Evolutionary conservation across 2,329 filamentous ascomycete species (phyloP), one percentile per base, ranked within the genome.

Genomic region (Phyllosticta paracitricarpa): DNA sequence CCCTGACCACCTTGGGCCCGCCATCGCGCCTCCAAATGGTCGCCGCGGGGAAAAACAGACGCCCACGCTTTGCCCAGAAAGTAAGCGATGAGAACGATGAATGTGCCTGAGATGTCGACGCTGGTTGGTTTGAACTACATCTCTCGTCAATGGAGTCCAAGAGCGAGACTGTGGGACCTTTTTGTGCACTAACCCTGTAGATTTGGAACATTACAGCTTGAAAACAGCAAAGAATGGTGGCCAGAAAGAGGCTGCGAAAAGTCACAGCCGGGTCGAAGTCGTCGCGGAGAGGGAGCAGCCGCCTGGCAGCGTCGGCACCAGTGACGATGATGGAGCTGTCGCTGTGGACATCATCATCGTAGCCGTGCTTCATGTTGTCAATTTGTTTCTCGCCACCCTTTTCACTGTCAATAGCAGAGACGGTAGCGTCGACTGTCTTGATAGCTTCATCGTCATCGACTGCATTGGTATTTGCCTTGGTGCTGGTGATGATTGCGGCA

Each of bases 21-120:
- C 81, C 81, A 84, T 52, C 73, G 69, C 26, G 77, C 74, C 61
- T 81, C 76, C 4, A 75, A 69, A n/a, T 68, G 69, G 58, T 84
- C 82, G 12, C 81, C 81, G 5, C 81, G 80, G 1, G 82, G 81
- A 2, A 83, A 73, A 5, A 79, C 63, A 0, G 67, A 64, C 0
- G 80, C 73, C 78, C 76, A 82, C 3, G 70, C 76, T 8, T 79
- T 80, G 8, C 82, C 82, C 1, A 78, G 57, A 56, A 84, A 83
- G 69, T 83, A 83, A 12, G 79, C 78, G 54, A 84, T 82, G 51
- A 84, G 76, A 4, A 82, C 81, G 58, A 83, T 82, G 60, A 83
- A 84, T 0, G 80, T 83, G 48, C 81, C 80, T 17, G 75, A 74
- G 19, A 83, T 79, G 2, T 73, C 74, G 40, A 80, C 68, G 0